Conservation (phyloP, 2,329 filamentous ascomycete genomes). For the Domatiomyces catenatus region DNA sequence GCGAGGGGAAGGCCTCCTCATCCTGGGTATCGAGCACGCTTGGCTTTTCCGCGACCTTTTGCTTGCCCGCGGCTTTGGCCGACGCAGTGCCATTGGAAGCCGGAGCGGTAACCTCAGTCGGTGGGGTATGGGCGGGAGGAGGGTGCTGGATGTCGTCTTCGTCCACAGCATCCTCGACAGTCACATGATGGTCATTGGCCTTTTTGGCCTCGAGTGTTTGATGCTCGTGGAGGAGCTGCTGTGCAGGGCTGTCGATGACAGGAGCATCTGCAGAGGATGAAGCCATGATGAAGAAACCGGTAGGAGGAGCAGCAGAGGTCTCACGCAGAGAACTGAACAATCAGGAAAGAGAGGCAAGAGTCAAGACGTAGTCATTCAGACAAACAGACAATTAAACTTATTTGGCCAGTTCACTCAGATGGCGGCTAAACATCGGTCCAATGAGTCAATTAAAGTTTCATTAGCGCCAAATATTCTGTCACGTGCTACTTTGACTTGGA, state of each 20-base stretch:
- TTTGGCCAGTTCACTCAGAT: not conserved
- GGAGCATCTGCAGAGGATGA: slow-evolving; percentile 9
- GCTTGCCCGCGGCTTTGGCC: slow-evolving; percentile 53
- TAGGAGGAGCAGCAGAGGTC: not conserved
- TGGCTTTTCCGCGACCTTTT: slow-evolving; percentile 36
- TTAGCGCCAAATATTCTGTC: not conserved
- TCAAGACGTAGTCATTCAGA: not conserved
- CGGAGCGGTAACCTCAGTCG: slow-evolving; percentile 19
- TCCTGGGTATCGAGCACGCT: slow-evolving; percentile 62
- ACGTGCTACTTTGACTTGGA: not conserved
- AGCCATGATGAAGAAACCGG: slow-evolving; percentile 6
- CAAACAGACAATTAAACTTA: not conserved
- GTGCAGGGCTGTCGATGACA: slow-evolving; percentile 26
- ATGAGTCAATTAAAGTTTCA: too few species aligned
- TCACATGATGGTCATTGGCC: slow-evolving; percentile 40
- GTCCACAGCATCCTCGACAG: slow-evolving; percentile 66
- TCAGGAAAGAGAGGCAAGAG: not conserved
- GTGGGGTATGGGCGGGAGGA: slow-evolving; percentile 29
- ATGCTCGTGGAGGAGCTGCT: slow-evolving; percentile 39
- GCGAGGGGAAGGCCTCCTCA: slow-evolving; percentile 83
- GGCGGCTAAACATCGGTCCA: not conserved
- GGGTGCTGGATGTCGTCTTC: slow-evolving; percentile 55
- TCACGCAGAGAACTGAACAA: not conserved
- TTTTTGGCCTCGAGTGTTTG: slow-evolving; percentile 29
- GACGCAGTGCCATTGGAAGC: slow-evolving; percentile 36